Evolutionary conservation across 345 rosid species (phyloP).

Genomic region (Eucalyptus regnans): DNA sequence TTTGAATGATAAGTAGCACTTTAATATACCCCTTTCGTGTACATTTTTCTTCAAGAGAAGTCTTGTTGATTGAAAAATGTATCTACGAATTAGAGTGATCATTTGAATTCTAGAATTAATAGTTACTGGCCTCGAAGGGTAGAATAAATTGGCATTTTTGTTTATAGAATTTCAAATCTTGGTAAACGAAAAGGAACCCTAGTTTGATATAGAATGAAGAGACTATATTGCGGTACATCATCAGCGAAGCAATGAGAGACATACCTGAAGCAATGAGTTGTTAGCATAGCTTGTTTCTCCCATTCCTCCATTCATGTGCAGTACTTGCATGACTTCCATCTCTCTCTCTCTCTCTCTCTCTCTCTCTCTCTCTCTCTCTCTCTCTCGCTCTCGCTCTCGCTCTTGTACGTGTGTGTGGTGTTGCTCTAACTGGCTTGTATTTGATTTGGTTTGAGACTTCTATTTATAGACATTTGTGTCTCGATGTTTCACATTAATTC

Average conservation of each 20-base stretch:
- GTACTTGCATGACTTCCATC: not conserved
- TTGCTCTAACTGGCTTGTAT: not conserved
- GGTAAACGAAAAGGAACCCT: not conserved
- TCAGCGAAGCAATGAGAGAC: not conserved
- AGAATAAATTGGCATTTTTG: too few relatives aligned
- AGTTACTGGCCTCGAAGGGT: too few relatives aligned
- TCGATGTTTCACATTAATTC: not conserved
- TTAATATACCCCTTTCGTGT: not conserved
- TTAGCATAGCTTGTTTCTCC: conserved; percentile 30
- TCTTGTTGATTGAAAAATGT: not conserved
- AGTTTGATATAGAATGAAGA: not conserved
- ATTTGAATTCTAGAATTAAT: not conserved
- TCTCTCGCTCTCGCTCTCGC: not conserved
- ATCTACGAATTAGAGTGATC: not conserved
- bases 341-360: not conserved
- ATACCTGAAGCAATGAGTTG: conserved; percentile 4
- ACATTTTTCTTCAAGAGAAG: not conserved
- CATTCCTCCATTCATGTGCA: conserved; percentile 4
- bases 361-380: not conserved
- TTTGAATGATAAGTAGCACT: not conserved
- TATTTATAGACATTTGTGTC: not conserved
- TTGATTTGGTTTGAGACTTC: not conserved
- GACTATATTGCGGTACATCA: not conserved
- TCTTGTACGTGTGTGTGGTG: not conserved
- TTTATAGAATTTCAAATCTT: not conserved